Conservation (phyloP, 2,329 filamentous ascomycete species). For the Claviceps sp. region DNA sequence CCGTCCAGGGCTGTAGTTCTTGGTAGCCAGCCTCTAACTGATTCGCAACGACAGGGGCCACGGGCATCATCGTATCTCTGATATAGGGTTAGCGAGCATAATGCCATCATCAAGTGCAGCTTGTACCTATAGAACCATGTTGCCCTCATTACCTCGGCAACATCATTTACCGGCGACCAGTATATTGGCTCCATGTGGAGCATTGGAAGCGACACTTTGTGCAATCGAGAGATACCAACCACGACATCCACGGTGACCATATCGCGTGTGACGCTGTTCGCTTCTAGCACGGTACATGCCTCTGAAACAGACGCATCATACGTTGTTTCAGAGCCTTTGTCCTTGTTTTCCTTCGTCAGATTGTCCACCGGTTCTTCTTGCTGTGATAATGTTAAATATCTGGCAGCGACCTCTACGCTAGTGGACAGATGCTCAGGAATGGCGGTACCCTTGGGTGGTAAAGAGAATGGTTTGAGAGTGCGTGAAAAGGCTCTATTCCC, state of each 20-base stretch:
- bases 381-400: background rate
- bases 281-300: constrained; percentile 1
- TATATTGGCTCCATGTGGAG: constrained; percentile 93
- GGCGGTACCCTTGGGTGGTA: background rate
- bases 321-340: background rate
- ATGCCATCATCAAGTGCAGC: background rate
- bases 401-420: background rate
- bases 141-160: constrained; percentile 66
- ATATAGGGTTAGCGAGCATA: constrained; percentile 8
- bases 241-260: constrained; percentile 45
- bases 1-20: constrained; percentile 74
- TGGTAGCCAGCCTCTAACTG: constrained; percentile 84
- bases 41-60: constrained; percentile 77
- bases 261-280: constrained; percentile 14
- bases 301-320: background rate
- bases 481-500: background rate
- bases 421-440: background rate
- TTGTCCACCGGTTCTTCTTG: background rate
- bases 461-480: background rate
- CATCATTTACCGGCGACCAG: constrained; percentile 87
- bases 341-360: background rate
- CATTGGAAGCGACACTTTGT: constrained; percentile 71
- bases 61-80: constrained; percentile 76
- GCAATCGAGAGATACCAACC: constrained; percentile 80
- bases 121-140: constrained; percentile 85